Percentiles rank a stretch among this genome's conserved stretches.
phyloP scores from a whole-genome alignment of 1,139 yeast species.

The Taphrina sp. region DNA sequence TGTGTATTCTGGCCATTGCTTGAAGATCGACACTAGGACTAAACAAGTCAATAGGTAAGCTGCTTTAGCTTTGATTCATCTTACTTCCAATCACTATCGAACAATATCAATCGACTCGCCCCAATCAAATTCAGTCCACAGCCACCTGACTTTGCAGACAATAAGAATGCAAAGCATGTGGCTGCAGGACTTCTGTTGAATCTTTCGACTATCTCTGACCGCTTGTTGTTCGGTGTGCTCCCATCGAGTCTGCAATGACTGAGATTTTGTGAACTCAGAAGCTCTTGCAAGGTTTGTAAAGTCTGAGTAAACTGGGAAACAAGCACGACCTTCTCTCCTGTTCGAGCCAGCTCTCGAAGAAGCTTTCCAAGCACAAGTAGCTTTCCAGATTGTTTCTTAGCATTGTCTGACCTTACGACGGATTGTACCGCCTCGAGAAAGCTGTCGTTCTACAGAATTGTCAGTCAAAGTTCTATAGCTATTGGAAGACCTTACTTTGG shows the following conservation, averaged over 20 bases:
- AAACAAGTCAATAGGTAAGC: too few species aligned
- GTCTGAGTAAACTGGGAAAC: conserved; percentile 90
- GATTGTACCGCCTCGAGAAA: conserved; percentile 8
- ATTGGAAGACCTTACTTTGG: conserved; percentile 6
- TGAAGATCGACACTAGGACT: conserved; percentile 91
- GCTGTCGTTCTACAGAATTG: background rate
- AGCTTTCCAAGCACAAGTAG: conserved; percentile 43
- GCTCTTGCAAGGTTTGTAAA: conserved; percentile 66
- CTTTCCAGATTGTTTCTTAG: conserved; percentile 43
- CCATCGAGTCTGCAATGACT: conserved; percentile 76
- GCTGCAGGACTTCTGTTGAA: conserved; percentile 58
- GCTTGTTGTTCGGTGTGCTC: conserved; percentile 61
- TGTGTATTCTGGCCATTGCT: conserved; percentile 92
- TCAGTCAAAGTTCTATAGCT: background rate
- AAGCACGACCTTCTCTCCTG: conserved; percentile 72
- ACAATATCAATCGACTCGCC: conserved; percentile 77
- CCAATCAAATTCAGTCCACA: conserved; percentile 82
- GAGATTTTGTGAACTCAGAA: conserved; percentile 55
- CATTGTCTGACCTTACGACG: conserved; percentile 7
- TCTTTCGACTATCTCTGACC: conserved; percentile 64
- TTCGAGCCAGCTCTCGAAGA: conserved; percentile 41
- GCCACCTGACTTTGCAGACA: conserved; percentile 94
- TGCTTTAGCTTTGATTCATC: too few species aligned
- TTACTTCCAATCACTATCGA: conserved; percentile 63
- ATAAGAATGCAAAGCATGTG: conserved; percentile 60